A percentile compares a stretch with the other conserved stretches of the same genome.
Evolutionary conservation across 2,329 filamentous ascomycete genomes (phyloP).

Genomic region (Calonectria montana): DNA sequence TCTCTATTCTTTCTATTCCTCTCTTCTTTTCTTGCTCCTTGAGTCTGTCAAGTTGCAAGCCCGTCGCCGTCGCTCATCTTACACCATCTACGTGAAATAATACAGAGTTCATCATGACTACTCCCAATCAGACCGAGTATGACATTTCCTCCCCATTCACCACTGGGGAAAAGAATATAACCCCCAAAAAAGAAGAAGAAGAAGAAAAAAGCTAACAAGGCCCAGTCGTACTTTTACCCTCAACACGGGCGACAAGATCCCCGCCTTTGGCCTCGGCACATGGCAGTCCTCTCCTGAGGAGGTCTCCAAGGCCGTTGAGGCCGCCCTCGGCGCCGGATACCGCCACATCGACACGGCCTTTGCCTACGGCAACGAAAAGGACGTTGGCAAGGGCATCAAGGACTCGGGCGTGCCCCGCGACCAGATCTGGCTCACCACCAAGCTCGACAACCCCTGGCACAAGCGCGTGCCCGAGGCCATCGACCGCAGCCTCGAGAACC

Average conservation of each 20-base stretch:
- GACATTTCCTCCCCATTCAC: not conserved
- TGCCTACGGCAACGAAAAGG: slow-evolving; percentile 81
- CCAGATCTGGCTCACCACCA: slow-evolving; percentile 81
- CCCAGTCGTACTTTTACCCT: slow-evolving; percentile 67
- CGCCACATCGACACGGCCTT: slow-evolving; percentile 82
- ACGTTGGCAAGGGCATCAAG: slow-evolving; percentile 74
- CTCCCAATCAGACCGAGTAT: slow-evolving; percentile 23
- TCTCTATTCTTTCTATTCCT: not conserved
- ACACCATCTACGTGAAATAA: not conserved
- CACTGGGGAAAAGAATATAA: not conserved
- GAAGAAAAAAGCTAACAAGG: slow-evolving; percentile 11
- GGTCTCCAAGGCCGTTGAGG: slow-evolving; percentile 77
- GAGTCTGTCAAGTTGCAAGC: not conserved
- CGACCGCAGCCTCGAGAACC: slow-evolving; percentile 67
- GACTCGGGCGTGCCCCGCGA: slow-evolving; percentile 72
- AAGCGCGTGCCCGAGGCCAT: slow-evolving; percentile 74
- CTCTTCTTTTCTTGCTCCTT: not conserved
- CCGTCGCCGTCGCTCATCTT: not conserved
- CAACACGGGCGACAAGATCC: slow-evolving; percentile 83
- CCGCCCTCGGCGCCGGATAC: slow-evolving; percentile 75
- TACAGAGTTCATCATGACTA: slow-evolving; percentile 25
- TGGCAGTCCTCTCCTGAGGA: slow-evolving; percentile 80
- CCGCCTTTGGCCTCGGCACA: slow-evolving; percentile 80
- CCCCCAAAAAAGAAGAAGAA: too few relatives aligned
- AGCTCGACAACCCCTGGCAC: slow-evolving; percentile 85